Conservation (phyloP, 2,329 filamentous ascomycete species). For the Cylindrodendrum hubeiense region DNA sequence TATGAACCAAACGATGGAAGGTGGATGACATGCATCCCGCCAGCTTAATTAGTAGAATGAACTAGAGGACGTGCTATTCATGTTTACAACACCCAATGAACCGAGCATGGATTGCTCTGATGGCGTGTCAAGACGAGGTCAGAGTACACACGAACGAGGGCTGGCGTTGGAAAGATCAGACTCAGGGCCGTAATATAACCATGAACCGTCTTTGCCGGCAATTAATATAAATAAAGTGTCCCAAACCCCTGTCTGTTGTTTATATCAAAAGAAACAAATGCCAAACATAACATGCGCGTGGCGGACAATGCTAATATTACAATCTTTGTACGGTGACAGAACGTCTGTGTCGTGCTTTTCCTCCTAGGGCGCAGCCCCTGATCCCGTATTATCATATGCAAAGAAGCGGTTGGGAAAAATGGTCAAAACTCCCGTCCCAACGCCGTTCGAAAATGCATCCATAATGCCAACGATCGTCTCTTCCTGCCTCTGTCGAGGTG, state of each 20-base stretch:
- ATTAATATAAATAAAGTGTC: constrained; percentile 4
- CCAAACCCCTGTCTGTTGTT: background rate
- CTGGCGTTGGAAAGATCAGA: no score
- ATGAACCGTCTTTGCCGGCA: background rate
- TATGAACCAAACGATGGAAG: no score
- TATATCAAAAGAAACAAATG: background rate
- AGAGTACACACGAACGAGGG: no score
- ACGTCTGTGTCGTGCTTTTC: constrained; percentile 2
- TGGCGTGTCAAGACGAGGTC: no score
- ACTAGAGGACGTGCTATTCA: no score
- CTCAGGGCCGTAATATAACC: no score
- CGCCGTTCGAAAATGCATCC: constrained; percentile 41
- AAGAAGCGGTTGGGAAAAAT: constrained; percentile 3
- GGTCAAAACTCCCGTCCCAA: constrained; percentile 34
- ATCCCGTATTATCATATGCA: constrained; percentile 7
- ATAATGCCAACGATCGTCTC: constrained; percentile 20
- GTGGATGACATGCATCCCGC: no score
- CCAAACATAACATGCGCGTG: constrained; percentile 8
- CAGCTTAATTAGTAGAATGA: no score
- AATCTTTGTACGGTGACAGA: constrained; percentile 18
- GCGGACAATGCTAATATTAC: constrained; percentile 19
- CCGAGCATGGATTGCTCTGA: no score
- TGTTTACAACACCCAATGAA: no score
- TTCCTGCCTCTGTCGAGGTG: background rate
- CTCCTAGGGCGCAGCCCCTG: constrained; percentile 8